Evolutionary conservation across 2,329 filamentous ascomycete genomes (phyloP).

Genomic region (Albophoma yamanashiensis): DNA sequence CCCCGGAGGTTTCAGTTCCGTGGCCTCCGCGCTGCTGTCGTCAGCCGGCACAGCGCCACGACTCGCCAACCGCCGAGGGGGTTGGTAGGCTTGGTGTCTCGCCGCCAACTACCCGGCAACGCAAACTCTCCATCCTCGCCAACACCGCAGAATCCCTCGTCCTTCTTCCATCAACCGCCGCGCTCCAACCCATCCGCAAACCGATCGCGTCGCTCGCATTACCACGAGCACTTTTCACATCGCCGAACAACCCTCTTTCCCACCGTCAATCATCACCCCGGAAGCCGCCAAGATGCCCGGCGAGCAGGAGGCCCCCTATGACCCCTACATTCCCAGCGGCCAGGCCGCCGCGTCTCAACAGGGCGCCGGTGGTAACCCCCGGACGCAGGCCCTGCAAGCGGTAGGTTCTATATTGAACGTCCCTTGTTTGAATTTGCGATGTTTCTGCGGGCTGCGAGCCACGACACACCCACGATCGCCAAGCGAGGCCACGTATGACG

Average conservation of each 20-base stretch:
- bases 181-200: conserved; percentile 2
- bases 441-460: not conserved
- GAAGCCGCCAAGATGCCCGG: conserved; percentile 32
- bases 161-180: not conserved
- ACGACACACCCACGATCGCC: not conserved
- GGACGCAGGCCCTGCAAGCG: conserved; percentile 64
- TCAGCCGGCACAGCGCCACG: conserved; percentile 20
- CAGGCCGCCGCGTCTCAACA: conserved; percentile 33
- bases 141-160: not conserved
- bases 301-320: conserved; percentile 57
- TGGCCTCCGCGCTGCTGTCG: conserved; percentile 12
- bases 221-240: not conserved
- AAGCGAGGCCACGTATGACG: not conserved
- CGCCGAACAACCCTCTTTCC: not conserved
- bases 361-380: conserved; percentile 34
- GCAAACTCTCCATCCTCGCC: conserved; percentile 5
- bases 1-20: conserved; percentile 9
- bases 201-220: not conserved
- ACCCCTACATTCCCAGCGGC: conserved; percentile 77
- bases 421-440: not conserved
- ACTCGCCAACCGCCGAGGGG: conserved; percentile 12
- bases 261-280: not conserved
- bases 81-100: conserved; percentile 1
- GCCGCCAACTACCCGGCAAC: conserved; percentile 3
- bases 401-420: conserved; percentile 43